Evolutionary conservation across 768 basidiomycete species (phyloP).

Genomic region (Rhodotorula diobovata): DNA sequence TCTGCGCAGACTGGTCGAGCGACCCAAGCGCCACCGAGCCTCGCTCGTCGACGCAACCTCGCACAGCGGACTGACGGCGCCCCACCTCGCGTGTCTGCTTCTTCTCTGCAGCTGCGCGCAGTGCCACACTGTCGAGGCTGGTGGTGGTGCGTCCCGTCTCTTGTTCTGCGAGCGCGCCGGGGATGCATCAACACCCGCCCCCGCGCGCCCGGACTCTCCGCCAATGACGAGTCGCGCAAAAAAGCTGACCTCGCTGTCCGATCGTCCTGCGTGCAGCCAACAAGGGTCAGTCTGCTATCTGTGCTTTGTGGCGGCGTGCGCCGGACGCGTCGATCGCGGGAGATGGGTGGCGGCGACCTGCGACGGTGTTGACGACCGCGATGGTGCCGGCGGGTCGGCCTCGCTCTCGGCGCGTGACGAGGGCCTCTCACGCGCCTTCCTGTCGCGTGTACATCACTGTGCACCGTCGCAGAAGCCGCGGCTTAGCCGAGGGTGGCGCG

Average conservation of each 20-base stretch:
- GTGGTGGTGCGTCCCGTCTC: constrained; percentile 48
- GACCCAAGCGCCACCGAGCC: background rate
- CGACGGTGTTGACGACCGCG: too few relatives aligned
- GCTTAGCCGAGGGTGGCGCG: too few relatives aligned
- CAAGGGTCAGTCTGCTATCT: constrained; percentile 33
- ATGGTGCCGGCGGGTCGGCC: background rate
- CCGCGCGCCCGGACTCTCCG: background rate
- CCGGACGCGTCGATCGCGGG: background rate
- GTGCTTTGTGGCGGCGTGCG: too few relatives aligned
- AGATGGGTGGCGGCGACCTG: too few relatives aligned
- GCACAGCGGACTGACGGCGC: background rate
- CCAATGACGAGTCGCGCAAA: background rate
- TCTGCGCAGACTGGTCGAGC: too few relatives aligned
- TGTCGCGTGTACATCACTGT: too few relatives aligned
- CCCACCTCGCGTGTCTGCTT: background rate
- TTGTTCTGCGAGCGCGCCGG: background rate
- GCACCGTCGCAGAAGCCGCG: too few relatives aligned
- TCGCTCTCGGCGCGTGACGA: too few relatives aligned
- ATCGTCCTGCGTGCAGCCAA: constrained; percentile 24
- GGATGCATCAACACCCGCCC: too few relatives aligned
- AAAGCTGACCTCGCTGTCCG: constrained; percentile 1
- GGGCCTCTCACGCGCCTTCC: too few relatives aligned
- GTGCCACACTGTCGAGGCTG: constrained; percentile 77
- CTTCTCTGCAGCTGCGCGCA: constrained; percentile 64
- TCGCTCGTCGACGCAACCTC: background rate